A percentile compares a stretch with the other conserved stretches of the same genome.
Evolutionary conservation across 2,329 filamentous ascomycete species (phyloP).

Genomic region (Penicillium sp.): DNA sequence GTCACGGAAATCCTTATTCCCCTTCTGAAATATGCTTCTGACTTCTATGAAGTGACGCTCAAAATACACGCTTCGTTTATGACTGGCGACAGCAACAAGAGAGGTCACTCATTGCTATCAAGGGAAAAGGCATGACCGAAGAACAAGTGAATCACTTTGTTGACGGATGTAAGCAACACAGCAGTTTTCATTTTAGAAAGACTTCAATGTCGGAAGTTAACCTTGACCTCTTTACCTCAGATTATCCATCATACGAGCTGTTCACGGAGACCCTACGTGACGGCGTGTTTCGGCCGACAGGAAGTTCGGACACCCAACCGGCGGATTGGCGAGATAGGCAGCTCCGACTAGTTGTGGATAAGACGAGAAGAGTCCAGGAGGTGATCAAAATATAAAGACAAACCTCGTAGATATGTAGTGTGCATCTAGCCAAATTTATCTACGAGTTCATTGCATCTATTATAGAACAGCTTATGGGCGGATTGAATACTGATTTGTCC

Average conservation of each 20-base stretch:
- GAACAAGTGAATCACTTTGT: constrained; percentile 75
- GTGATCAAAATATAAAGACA: constrained; percentile 25
- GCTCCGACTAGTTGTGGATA: constrained; percentile 59
- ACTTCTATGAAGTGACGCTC: constrained; percentile 55
- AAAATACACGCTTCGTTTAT: constrained; percentile 72
- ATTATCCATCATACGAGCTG: constrained; percentile 70
- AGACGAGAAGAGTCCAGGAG: constrained; percentile 58
- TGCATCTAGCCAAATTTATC: not conserved
- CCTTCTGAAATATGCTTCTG: not conserved
- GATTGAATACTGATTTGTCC: constrained; percentile 33
- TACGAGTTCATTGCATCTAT: not conserved
- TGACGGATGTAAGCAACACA: constrained; percentile 53
- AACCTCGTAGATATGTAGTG: not conserved
- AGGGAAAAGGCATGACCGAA: constrained; percentile 75
- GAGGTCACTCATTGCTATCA: constrained; percentile 60
- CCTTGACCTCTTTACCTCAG: constrained; percentile 21
- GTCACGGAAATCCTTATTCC: constrained; percentile 17
- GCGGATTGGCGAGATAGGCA: constrained; percentile 50
- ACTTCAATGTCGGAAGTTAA: not conserved
- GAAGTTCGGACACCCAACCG: constrained; percentile 4
- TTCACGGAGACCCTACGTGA: constrained; percentile 58
- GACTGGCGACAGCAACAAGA: constrained; percentile 82
- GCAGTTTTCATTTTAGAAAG: not conserved
- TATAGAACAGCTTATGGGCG: constrained; percentile 25
- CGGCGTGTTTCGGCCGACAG: constrained; percentile 50